Percentiles rank a stretch among this genome's conserved stretches.
Conservation (phyloP, 208 protist species). For the Leishmania guyanensis region DNA sequence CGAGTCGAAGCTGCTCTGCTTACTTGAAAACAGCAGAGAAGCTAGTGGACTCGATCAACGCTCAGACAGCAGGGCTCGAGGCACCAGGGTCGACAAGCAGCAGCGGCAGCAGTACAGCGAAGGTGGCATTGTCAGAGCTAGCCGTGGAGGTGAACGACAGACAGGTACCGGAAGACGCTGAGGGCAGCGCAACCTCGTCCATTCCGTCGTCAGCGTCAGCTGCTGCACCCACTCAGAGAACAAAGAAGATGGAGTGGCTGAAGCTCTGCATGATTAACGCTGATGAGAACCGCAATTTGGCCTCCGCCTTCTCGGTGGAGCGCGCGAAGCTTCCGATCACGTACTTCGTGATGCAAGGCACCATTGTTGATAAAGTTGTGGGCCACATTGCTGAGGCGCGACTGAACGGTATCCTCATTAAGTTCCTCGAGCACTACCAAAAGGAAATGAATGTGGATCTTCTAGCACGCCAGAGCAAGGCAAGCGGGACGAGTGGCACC, state of each 20-base stretch:
- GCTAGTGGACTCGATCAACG: conserved; percentile 78
- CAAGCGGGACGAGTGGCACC: neutral
- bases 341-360: conserved; percentile 91
- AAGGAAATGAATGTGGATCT: conserved; percentile 86
- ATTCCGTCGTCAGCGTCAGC: neutral
- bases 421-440: conserved; percentile 89
- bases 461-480: conserved; percentile 37
- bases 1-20: conserved; percentile 61
- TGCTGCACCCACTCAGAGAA: neutral
- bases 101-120: neutral
- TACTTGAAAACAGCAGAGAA: conserved; percentile 66
- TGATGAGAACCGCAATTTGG: conserved; percentile 87
- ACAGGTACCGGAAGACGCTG: neutral
- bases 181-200: neutral
- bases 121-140: neutral
- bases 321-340: conserved; percentile 83
- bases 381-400: conserved; percentile 60
- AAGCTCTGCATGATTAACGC: conserved; percentile 89
- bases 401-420: conserved; percentile 70
- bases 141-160: neutral
- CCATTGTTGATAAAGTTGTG: conserved; percentile 83
- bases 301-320: conserved; percentile 86
- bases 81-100: neutral
- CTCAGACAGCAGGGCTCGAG: conserved; percentile 32
- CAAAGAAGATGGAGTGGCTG: conserved; percentile 48